These are phyloP conservation scores for Scutellaria baicalensis DNA, from an alignment of 257 asterid genomes.

Conservation along the genomic window DNA sequence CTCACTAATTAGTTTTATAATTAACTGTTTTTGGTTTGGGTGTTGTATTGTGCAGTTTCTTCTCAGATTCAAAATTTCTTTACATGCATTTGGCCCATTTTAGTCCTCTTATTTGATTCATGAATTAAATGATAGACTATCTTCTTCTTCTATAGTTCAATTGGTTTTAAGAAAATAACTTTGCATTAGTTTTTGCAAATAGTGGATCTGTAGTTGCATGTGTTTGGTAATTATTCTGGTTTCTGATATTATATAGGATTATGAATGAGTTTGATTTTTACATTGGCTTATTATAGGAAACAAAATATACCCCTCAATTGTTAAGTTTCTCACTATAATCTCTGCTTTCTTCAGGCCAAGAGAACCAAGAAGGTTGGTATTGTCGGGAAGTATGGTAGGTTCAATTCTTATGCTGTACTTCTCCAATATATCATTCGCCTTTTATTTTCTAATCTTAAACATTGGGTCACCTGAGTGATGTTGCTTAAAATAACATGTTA, in stretches of 20 bases:
- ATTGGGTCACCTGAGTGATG: not conserved
- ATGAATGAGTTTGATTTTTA: no score
- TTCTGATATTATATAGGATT: no score
- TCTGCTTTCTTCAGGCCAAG: conserved; percentile 51
- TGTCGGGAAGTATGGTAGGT: conserved; percentile 81
- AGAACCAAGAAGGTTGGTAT: conserved; percentile 88
- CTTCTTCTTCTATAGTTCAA: no score
- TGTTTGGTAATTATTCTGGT: no score
- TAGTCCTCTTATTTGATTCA: not conserved
- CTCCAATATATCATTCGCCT: not conserved
- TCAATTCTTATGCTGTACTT: not conserved
- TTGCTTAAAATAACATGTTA: not conserved
- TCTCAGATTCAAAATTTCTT: not conserved
- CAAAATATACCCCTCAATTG: no score
- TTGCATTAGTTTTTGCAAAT: not conserved
- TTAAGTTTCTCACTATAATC: not conserved
- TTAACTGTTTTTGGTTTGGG: not conserved
- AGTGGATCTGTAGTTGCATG: no score
- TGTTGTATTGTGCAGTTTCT: not conserved
- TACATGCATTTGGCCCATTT: no score
- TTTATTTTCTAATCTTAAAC: not conserved
- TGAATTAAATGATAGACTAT: not conserved
- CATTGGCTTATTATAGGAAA: no score
- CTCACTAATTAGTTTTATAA: not conserved
- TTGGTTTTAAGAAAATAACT: no score